Percentiles rank a stretch among this genome's conserved stretches.
Evolutionary conservation across 2,329 filamentous ascomycete genomes (phyloP).

Genomic region (Talaromyces funiculosus): DNA sequence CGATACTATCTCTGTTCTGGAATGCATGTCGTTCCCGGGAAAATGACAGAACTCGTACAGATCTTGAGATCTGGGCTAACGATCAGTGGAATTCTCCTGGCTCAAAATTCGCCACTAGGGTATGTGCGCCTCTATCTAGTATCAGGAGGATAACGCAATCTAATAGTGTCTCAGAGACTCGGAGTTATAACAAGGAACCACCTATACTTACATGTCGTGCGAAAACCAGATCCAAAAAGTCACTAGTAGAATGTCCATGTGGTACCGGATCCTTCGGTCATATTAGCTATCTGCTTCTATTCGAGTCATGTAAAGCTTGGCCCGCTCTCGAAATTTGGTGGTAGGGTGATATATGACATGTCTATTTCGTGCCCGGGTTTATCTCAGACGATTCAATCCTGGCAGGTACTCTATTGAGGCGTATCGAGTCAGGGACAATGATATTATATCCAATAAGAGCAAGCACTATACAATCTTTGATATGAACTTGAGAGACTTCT

Average conservation of each 20-base stretch:
- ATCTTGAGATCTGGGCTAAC: background rate
- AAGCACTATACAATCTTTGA: background rate
- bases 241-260: background rate
- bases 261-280: background rate
- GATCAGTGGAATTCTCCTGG: background rate
- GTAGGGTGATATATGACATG: background rate
- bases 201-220: background rate
- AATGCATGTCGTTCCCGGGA: background rate
- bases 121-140: background rate
- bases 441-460: no score
- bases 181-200: background rate
- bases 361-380: background rate
- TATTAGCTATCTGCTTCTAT: background rate
- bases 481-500: background rate
- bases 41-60: background rate
- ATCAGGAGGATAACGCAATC: background rate
- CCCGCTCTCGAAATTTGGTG: background rate
- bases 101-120: background rate
- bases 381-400: background rate
- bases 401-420: background rate
- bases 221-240: background rate
- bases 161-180: background rate
- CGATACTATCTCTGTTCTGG: no score
- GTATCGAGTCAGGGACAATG: background rate
- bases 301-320: background rate